Evolutionary conservation across 1,284 basidiomycete genomes (phyloP).

Genomic region (Cutaneotrichosporon cyanovorans): DNA sequence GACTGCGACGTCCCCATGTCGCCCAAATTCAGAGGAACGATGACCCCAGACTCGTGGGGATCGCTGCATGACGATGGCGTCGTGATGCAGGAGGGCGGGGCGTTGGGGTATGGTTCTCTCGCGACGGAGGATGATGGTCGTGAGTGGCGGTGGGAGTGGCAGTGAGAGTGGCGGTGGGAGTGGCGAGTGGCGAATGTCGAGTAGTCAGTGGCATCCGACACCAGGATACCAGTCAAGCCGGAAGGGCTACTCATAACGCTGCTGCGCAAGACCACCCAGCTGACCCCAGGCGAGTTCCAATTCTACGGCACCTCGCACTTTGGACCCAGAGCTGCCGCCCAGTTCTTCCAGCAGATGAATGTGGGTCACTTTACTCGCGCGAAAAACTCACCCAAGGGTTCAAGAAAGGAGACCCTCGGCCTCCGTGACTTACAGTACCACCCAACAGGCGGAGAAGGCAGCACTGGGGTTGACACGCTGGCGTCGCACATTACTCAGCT

Average conservation of each 20-base stretch:
- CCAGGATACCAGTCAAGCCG: too few relatives aligned
- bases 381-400: not conserved
- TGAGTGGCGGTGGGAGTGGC: too few relatives aligned
- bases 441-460: constrained; percentile 8
- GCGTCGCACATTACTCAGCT: constrained; percentile 20
- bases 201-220: too few relatives aligned
- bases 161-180: too few relatives aligned
- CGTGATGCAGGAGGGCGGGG: constrained; percentile 24
- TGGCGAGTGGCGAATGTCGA: too few relatives aligned
- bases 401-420: constrained; percentile 5
- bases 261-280: too few relatives aligned
- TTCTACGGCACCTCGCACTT: constrained; percentile 31
- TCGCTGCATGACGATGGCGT: constrained; percentile 12
- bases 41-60: constrained; percentile 3
- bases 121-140: constrained; percentile 16
- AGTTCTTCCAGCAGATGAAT: constrained; percentile 16
- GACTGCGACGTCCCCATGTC: not conserved
- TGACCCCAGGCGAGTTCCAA: constrained; percentile 18
- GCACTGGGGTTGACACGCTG: constrained; percentile 5
- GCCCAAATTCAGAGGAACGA: not conserved
- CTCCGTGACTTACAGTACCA: constrained; percentile 16
- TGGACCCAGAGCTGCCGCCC: constrained; percentile 22
- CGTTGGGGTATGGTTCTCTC: constrained; percentile 19
- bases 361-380: not conserved
- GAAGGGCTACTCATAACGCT: too few relatives aligned